Evolutionary conservation across 202 grass and related monocot genomes (phyloP).

Genomic region (Elaeis oleifera): DNA sequence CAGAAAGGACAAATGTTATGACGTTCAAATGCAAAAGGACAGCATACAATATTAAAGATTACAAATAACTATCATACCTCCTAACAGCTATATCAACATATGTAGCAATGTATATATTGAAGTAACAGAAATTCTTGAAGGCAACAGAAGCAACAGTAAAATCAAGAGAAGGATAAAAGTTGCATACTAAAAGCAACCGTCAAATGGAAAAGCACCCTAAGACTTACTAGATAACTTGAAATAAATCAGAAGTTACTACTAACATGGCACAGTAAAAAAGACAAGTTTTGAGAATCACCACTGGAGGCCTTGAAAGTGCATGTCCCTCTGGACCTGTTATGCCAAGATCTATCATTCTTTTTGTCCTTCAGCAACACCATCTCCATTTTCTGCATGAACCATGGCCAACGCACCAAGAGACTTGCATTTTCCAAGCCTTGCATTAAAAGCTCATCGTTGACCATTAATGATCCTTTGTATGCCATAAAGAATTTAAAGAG

Average conservation of each 20-base stretch:
- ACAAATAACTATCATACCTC: no score
- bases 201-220: not conserved
- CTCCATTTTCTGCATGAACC: constrained; percentile 97
- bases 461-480: constrained; percentile 91
- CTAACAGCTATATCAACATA: no score
- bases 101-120: no score
- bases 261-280: not conserved
- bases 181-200: not conserved
- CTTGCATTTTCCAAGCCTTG: constrained; percentile 90
- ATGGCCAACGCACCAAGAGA: constrained; percentile 90
- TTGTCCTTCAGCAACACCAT: constrained; percentile 87
- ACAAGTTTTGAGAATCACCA: constrained; percentile 44
- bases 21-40: no score
- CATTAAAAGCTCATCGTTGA: constrained; percentile 76
- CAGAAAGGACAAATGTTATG: no score
- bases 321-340: constrained; percentile 96
- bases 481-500: constrained; percentile 99
- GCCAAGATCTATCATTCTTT: constrained; percentile 85
- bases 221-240: not conserved
- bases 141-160: not conserved
- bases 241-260: not conserved
- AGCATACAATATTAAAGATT: no score
- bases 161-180: not conserved
- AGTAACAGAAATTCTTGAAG: no score
- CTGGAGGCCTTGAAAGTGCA: constrained; percentile 91